Conservation (phyloP, 257 asterid species). For the Rehmannia glutinosa region DNA sequence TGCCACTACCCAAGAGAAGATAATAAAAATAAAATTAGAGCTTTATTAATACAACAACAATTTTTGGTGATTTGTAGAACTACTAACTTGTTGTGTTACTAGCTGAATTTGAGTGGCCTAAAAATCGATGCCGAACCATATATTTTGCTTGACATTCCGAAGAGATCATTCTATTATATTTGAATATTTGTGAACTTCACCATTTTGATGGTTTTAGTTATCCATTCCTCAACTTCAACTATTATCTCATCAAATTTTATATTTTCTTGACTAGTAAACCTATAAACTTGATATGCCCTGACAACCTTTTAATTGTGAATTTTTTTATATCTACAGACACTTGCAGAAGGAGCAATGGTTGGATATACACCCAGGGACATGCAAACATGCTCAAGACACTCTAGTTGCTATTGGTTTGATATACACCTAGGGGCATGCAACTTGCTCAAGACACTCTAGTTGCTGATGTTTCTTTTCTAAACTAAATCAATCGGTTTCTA, state of each 20-base stretch:
- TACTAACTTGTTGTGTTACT: too few species aligned
- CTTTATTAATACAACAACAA: background rate
- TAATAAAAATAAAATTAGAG: background rate
- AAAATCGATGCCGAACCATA: too few species aligned
- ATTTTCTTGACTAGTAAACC: background rate
- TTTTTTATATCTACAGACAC: conserved; percentile 47
- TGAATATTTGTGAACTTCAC: background rate
- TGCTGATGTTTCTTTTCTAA: too few species aligned
- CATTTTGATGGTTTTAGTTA: background rate
- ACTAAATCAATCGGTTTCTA: too few species aligned
- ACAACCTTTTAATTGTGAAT: background rate
- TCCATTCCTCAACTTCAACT: background rate
- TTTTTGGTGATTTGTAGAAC: too few species aligned
- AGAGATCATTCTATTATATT: background rate
- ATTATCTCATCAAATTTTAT: background rate
- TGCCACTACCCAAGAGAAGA: background rate
- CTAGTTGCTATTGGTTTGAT: too few species aligned
- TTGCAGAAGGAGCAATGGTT: conserved; percentile 82
- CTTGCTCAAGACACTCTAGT: too few species aligned
- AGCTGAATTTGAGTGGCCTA: too few species aligned
- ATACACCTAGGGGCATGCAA: too few species aligned
- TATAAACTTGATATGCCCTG: background rate
- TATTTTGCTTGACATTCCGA: background rate
- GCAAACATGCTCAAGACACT: conserved; percentile 80
- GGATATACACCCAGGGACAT: conserved; percentile 84